Conservation (phyloP, 306 rosid species). For the Rosa multiflora region DNA sequence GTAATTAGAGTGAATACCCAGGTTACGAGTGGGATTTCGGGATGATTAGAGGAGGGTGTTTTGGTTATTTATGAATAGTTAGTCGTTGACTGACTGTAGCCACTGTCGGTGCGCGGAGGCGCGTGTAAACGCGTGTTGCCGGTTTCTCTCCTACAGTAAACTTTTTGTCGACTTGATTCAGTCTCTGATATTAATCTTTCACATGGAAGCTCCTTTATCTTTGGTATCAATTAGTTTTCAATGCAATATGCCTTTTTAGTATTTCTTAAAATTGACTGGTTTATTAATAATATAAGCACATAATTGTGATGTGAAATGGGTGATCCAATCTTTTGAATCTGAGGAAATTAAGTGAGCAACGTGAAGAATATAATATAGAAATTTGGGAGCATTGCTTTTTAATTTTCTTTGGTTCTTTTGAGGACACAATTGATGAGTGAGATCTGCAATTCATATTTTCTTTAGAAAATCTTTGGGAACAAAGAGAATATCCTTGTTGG, state of each 20-base stretch:
- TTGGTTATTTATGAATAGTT: not conserved
- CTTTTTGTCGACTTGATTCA: conserved; percentile 13
- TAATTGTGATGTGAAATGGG: not conserved
- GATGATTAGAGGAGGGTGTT: not conserved
- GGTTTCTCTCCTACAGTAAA: not conserved
- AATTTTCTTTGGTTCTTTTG: not conserved
- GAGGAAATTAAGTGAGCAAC: not conserved
- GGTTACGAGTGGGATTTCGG: not conserved
- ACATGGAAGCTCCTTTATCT: conserved; percentile 6
- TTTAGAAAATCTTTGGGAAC: not conserved
- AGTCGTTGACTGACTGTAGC: conserved; percentile 8
- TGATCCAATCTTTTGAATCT: not conserved
- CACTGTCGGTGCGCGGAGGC: conserved; percentile 14
- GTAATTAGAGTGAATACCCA: conserved; percentile 19
- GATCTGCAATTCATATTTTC: not conserved
- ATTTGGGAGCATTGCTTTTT: not conserved
- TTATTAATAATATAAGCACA: not conserved
- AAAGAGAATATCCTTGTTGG: not conserved
- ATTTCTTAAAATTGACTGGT: not conserved
- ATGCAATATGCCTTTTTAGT: not conserved
- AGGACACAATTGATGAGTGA: not conserved
- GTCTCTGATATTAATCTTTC: conserved; percentile 5
- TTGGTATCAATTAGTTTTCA: not conserved
- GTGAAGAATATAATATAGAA: not conserved
- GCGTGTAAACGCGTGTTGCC: not conserved